Percentiles rank a stretch among this genome's conserved stretches.
These are phyloP conservation scores for Saturnispora hagleri DNA, from an alignment of 805 yeast species.

Conservation along the genomic window DNA sequence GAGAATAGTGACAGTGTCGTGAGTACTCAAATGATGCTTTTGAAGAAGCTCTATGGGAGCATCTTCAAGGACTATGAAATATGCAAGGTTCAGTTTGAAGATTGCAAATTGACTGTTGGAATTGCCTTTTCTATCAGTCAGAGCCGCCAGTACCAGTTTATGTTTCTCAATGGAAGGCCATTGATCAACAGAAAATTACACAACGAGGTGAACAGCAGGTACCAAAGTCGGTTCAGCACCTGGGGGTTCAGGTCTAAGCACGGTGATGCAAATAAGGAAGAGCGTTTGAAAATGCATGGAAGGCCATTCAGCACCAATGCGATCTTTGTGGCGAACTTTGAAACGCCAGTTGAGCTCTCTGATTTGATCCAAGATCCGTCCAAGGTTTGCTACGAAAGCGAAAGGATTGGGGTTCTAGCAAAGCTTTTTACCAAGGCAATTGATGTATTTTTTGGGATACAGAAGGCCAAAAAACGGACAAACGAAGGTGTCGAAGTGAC, in stretches of 20 bases:
- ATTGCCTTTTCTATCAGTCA: conserved; percentile 31
- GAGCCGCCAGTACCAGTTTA: conserved; percentile 33
- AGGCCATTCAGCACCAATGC: conserved; percentile 32
- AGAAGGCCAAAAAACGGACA: not conserved
- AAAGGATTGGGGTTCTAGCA: conserved; percentile 20
- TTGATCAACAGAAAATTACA: conserved; percentile 18
- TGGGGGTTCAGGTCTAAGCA: conserved; percentile 9
- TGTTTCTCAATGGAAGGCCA: conserved; percentile 36
- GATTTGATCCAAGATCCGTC: conserved; percentile 36
- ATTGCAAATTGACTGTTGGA: conserved; percentile 28
- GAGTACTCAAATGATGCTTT: conserved; percentile 9
- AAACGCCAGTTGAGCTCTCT: conserved; percentile 14
- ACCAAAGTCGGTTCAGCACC: conserved; percentile 15
- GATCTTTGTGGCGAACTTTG: conserved; percentile 29
- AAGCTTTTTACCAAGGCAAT: conserved; percentile 28
- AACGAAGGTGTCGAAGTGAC: not conserved
- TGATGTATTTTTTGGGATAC: conserved; percentile 19
- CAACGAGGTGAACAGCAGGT: conserved; percentile 20
- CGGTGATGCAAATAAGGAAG: not conserved
- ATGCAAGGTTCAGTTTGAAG: conserved; percentile 22
- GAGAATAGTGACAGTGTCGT: conserved; percentile 1
- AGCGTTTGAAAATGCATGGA: conserved; percentile 17
- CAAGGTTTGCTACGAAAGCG: conserved; percentile 24
- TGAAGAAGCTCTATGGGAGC: conserved; percentile 28
- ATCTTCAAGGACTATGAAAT: conserved; percentile 20